These are phyloP conservation scores for Persicaria tinctoria DNA, from an alignment of 148 eudicot genomes.

Conservation along the genomic window DNA sequence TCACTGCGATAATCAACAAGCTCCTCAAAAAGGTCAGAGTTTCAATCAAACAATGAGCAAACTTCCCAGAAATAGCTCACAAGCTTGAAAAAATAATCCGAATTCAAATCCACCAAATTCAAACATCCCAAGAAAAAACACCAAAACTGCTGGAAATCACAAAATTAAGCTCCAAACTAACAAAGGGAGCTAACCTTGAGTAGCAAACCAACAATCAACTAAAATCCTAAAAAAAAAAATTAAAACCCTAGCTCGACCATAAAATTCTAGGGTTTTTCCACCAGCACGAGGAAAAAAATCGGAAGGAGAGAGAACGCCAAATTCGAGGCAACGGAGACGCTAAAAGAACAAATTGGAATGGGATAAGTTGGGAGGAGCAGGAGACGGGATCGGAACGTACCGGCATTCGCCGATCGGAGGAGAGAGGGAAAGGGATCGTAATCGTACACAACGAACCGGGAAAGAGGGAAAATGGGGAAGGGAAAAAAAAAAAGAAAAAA, in stretches of 20 bases:
- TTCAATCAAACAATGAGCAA: background rate
- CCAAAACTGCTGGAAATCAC: conserved; percentile 11
- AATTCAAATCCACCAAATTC: conserved; percentile 14
- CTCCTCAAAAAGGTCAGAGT: conserved; percentile 5
- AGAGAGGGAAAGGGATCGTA: conserved; percentile 30
- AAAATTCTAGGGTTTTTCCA: conserved; percentile 32
- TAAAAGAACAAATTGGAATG: conserved; percentile 17
- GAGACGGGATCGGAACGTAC: conserved; percentile 15
- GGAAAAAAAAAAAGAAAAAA: background rate
- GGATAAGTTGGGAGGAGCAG: conserved; percentile 3
- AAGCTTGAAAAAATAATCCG: background rate
- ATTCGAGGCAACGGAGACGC: conserved; percentile 6
- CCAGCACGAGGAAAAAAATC: conserved; percentile 11
- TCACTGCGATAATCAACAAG: conserved; percentile 9
- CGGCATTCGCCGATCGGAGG: conserved; percentile 49
- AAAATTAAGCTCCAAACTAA: conserved; percentile 22
- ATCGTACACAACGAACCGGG: conserved; percentile 20
- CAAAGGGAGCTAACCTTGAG: background rate
- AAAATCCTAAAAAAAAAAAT: conserved; percentile 1
- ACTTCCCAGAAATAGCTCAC: conserved; percentile 6
- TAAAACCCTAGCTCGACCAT: conserved; percentile 40
- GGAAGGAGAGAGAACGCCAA: background rate
- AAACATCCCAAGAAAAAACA: background rate
- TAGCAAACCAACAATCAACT: conserved; percentile 17
- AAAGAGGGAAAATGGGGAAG: background rate